Evolutionary conservation across 345 rosid species (phyloP), one percentile per base, ranked within the genome.

Genomic region (Reutealis trisperma): DNA sequence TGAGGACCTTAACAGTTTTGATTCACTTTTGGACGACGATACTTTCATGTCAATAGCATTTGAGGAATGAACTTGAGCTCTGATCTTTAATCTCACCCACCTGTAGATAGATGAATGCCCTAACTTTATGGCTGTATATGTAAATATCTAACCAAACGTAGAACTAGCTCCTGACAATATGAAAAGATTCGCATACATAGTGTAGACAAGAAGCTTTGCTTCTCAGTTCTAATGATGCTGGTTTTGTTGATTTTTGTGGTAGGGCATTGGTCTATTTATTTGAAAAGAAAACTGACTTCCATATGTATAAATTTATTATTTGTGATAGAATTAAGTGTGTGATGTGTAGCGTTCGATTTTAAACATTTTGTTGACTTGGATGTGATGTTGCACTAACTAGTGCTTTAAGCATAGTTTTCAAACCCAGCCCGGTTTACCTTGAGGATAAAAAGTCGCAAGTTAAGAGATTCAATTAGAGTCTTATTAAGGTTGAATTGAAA

Each of bases 21-120:
- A 93, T 14, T 85, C 94, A 59, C 82, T 91, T 79, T 81, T 93
- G 85, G 86, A 92, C 60, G 93, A 93, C 24, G 93, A 90, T 41
- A 64, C 88, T 15, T 86, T 90, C 81, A 90, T 93, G 94, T 86
- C 97, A 8, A 74, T 86, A 73, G 86, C 91, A 66, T 89, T 90
- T 73, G 59, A 47, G 51, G 93, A 86, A 75, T 88, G 86, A 87
- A 15, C 6, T 49, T 27, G 15, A 32, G 67, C 24, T 62, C 9
- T 60, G 57, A 47, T 55, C 15, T 34, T 81, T 61, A 57, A 22
- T 59, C 59, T 60, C 30, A 22, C 63, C 60, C 24, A 30, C 58
- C 80, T 80, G 83, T 82, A 80, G 80, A 78, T 80, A 80, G 59
- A 70, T 32, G 65, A 42, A 77, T 81, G 79, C 76, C 65, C 22